Base-by-base conservation (phyloP, 106 monocot species). In the Phalaenopsis equestris region DNA sequence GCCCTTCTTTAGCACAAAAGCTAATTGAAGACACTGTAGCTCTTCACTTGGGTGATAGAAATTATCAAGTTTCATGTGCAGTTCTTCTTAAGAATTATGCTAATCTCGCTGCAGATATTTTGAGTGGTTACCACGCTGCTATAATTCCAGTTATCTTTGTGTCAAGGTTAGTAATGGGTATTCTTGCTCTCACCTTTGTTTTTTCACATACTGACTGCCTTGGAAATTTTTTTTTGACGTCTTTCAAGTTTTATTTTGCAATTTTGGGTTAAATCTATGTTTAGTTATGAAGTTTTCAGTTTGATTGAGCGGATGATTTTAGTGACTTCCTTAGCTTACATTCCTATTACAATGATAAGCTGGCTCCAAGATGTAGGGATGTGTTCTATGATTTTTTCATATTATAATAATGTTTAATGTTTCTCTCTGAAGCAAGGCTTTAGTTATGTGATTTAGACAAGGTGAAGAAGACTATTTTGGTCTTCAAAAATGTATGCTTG, bases 31-130 rank as follows among this genome's bases (percentile, higher is more conserved):
- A 98, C 21, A 90, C 94, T 49, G 85, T 85, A 58, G 85, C 85
- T 78, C 86, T 98, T 79, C 89, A 92, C 80, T 87, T 80, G 81
- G 97, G 92, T 78, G 97, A 92, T 39, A 90, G 91, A 83, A 94
- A 89, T 89, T 82, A 89, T 47, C 92, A 94, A 80, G 55, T 94
- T 56, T 92, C 98, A 61, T 95, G 94, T 87, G 92, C 88, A 43
- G 67, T 90, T 81, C 88, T 95, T 86, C 68, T 99, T 55, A 91
- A 88, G 83, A 89, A 85, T 83, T 99, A 91, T 75, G 80, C 83
- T 42, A 95, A 84, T 75, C 72, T 90, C 86, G 99, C 95, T 55
- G 75, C 87, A 19, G 99, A 99, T 30, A 42, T 92, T 79, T 79
- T 91, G 11, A 82, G 87, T 82, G 93, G 99, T 41, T 91, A 95